Conservation (phyloP, 805 yeast genomes). For the Candida glaebosa region DNA sequence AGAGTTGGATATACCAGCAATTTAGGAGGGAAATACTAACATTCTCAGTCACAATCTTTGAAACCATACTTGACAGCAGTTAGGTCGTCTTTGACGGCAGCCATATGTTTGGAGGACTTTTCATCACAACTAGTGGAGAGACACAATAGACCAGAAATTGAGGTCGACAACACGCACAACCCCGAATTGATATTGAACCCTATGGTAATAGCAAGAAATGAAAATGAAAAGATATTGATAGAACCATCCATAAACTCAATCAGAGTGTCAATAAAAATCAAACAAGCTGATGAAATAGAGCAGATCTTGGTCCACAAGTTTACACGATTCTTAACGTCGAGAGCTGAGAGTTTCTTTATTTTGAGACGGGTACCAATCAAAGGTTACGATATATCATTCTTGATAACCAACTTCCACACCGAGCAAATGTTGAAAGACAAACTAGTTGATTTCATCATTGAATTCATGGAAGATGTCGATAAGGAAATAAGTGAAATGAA, state of each 20-base stretch:
- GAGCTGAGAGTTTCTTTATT: constrained; percentile 93
- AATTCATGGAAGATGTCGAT: constrained; percentile 98
- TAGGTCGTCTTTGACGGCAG: constrained; percentile 88
- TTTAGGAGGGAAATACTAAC: no score
- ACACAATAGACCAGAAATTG: constrained; percentile 96
- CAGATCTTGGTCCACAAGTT: constrained; percentile 91
- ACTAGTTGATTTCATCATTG: constrained; percentile 93
- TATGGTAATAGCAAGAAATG: constrained; percentile 87
- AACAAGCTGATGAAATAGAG: constrained; percentile 97
- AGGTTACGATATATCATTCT: constrained; percentile 90
- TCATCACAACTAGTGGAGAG: constrained; percentile 95
- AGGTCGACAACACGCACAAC: constrained; percentile 66
- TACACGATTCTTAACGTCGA: constrained; percentile 86
- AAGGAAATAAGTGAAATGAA: constrained; percentile 98
- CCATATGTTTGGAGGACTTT: constrained; percentile 87
- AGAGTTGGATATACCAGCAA: no score
- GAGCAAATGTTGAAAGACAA: constrained; percentile 94
- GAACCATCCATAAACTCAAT: constrained; percentile 94
- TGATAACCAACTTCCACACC: constrained; percentile 91
- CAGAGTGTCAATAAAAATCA: constrained; percentile 85
- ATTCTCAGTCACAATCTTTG: constrained; percentile 83
- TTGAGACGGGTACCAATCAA: constrained; percentile 86
- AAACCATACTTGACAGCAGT: constrained; percentile 95
- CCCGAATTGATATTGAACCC: constrained; percentile 85
- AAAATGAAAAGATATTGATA: constrained; percentile 85